Percentiles rank a stretch among this genome's conserved stretches.
Conservation (phyloP, 805 yeast species). For the Nakazawaea sp. region DNA sequence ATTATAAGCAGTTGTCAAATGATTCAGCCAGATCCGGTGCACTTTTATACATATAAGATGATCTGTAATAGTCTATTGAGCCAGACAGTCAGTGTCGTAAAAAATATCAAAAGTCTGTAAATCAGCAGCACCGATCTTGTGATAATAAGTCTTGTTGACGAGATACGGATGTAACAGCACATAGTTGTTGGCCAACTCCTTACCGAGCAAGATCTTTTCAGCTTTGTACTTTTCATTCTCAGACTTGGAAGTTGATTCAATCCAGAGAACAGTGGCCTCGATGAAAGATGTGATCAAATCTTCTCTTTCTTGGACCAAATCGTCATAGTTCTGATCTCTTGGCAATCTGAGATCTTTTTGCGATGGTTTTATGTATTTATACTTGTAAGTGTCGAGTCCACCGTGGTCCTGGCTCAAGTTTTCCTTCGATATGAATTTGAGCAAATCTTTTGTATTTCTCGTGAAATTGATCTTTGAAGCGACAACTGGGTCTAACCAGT, state of each 20-base stretch:
- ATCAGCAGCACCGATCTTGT: conserved; percentile 55
- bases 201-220: conserved; percentile 48
- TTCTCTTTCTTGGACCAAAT: conserved; percentile 45
- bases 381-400: conserved; percentile 57
- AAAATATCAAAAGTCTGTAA: conserved; percentile 8
- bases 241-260: conserved; percentile 49
- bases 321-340: conserved; percentile 38
- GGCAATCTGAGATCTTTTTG: conserved; percentile 45
- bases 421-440: conserved; percentile 48
- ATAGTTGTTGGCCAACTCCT: conserved; percentile 55
- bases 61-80: no score
- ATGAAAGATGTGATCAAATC: conserved; percentile 47
- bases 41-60: no score
- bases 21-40: no score
- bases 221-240: conserved; percentile 41
- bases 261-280: conserved; percentile 70
- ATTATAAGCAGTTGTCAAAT: no score
- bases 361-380: conserved; percentile 56
- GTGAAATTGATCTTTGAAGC: conserved; percentile 88
- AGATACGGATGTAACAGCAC: conserved; percentile 70
- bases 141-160: conserved; percentile 73
- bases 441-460: conserved; percentile 59
- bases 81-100: no score
- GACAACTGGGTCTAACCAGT: conserved; percentile 96
- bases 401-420: conserved; percentile 69